Evolutionary conservation across 306 rosid species (phyloP), one percentile per base, ranked within the genome.

Genomic region (Begonia fuchsioides): DNA sequence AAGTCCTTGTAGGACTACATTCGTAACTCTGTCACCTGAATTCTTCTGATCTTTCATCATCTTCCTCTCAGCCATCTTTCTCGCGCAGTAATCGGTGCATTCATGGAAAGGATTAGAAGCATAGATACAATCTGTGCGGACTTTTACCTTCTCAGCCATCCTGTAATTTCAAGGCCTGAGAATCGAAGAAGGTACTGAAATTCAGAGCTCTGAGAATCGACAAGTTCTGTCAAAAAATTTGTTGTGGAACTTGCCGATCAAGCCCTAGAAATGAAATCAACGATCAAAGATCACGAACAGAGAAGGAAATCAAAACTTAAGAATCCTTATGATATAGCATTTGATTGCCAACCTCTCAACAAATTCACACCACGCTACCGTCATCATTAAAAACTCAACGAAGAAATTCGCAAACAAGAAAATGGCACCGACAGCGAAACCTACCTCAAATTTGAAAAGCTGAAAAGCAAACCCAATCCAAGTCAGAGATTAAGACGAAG

Each of bases 51-150:
- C 71, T 65, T 67, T 81, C 14, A 62, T 45, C 44, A 68, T 57
- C 62, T 79, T 68, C 61, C 79, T 66, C 54, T 92, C 96, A 44
- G 75, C 75, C 52, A 74, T 69, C 75, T 67, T 85, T 12, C 19
- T 76, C 59, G 64, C 4, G 72, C 98, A 92, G 53, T 51, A 15
- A 1, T 82, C 85, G 9, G 94, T 58, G 65, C 98, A 92, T 68
- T 92, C 87, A 68, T 92, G 98, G 50, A 68, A 92, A 11, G 98
- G 98, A 70, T 92, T 92, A 3, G 77, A 40, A 32, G 66, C 83
- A 72, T 92, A 65, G 0, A 55, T 44, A 68, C 98, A 92, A 53
- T 75, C 69, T 51, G 79, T 63, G 50, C 62, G 66, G 38, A 79
- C 72, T 73, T 52, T 75, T 74, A 62, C 65, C 17, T 57, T 49